Percentiles rank a stretch among this genome's conserved stretches.
Conservation (phyloP, 2,329 filamentous ascomycete species). For the Thelonectria rubi region DNA sequence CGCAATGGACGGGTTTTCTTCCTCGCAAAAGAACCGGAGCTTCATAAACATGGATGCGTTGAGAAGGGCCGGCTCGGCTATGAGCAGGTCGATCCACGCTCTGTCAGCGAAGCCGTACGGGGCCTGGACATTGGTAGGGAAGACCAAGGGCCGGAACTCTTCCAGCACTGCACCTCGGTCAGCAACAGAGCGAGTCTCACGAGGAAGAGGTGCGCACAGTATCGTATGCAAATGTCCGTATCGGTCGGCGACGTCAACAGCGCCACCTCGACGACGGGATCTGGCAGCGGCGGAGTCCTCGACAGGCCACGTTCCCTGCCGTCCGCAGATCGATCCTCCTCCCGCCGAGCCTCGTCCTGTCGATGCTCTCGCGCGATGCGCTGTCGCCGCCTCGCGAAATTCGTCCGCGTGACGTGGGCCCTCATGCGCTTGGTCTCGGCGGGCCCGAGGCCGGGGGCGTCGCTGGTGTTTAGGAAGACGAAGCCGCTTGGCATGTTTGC, state of each 20-base stretch:
- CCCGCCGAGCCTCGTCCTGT: not conserved
- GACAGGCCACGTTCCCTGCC: not conserved
- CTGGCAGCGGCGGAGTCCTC: not conserved
- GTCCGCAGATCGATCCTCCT: not conserved
- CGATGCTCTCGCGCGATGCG: constrained; percentile 20
- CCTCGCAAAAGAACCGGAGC: constrained; percentile 9
- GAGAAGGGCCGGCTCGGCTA: constrained; percentile 38
- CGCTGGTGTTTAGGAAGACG: constrained; percentile 34
- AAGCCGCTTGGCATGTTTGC: constrained; percentile 22
- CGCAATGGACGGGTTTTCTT: not conserved
- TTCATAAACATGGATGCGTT: constrained; percentile 38
- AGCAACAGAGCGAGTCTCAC: not conserved
- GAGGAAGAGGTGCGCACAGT: not conserved
- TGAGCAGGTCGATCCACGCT: constrained; percentile 28
- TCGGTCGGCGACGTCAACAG: not conserved
- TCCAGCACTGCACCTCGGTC: constrained; percentile 19
- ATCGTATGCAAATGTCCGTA: not conserved
- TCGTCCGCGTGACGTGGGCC: constrained; percentile 33
- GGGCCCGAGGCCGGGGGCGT: constrained; percentile 23
- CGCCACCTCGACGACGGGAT: not conserved
- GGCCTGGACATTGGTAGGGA: constrained; percentile 14
- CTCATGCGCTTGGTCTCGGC: constrained; percentile 28
- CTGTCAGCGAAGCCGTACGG: constrained; percentile 21
- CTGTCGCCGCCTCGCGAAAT: constrained; percentile 30
- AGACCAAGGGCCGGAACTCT: constrained; percentile 30